phyloP scores from a whole-genome alignment of 306 rosid species.

The Lathyrus aphaca region DNA sequence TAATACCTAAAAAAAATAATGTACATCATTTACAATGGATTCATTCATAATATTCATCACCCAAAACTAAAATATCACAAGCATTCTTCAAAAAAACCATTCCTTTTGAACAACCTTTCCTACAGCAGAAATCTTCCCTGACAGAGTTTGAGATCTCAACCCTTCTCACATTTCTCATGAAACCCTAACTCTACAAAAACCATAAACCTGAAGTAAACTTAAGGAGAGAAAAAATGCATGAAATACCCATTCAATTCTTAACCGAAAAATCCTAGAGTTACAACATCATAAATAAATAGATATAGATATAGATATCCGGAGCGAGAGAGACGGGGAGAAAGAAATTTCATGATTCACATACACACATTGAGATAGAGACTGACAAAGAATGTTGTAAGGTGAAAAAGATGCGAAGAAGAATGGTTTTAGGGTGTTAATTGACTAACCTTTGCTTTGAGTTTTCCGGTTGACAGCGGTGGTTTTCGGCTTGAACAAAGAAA shows the following conservation, averaged over 20 bases:
- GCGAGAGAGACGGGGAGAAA: too few species aligned
- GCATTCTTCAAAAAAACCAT: slow-evolving; percentile 33
- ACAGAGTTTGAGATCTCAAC: slow-evolving; percentile 57
- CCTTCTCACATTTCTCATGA: slow-evolving; percentile 69
- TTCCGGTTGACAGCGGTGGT: too few species aligned
- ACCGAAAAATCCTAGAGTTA: slow-evolving; percentile 26
- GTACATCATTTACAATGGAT: too few species aligned
- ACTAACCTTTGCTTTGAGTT: too few species aligned
- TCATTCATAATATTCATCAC: background rate
- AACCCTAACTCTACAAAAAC: slow-evolving; percentile 48
- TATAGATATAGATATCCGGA: too few species aligned
- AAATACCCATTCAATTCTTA: slow-evolving; percentile 26
- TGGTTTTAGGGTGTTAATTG: too few species aligned
- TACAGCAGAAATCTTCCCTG: slow-evolving; percentile 35
- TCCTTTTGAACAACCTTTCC: slow-evolving; percentile 32
- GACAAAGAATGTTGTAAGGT: too few species aligned
- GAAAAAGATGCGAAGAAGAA: too few species aligned
- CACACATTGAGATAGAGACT: too few species aligned
- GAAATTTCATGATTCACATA: too few species aligned
- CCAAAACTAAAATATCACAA: background rate
- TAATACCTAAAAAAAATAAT: too few species aligned
- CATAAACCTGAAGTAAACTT: slow-evolving; percentile 27
- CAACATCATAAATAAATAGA: background rate
- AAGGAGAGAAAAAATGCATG: slow-evolving; percentile 33
- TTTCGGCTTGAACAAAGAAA: too few species aligned